These are phyloP conservation scores for Anthostomella pinea DNA, from an alignment of 2,329 filamentous ascomycete genomes.

Conservation along the genomic window DNA sequence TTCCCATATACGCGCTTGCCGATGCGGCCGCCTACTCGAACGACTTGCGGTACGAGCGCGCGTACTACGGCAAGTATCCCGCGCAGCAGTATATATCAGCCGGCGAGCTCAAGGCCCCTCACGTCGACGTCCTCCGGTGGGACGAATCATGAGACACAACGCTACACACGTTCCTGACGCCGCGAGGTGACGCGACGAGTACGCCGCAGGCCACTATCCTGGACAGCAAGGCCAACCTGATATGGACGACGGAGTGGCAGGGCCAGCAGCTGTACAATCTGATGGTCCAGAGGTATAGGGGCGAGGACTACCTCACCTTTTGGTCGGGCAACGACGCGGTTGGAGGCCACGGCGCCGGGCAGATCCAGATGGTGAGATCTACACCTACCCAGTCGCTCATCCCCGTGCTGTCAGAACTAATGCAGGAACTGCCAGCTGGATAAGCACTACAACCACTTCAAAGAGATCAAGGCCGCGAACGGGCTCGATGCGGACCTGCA, in stretches of 20 bases:
- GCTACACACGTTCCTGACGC: conserved; percentile 39
- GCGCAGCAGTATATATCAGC: conserved; percentile 33
- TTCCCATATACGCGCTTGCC: conserved; percentile 7
- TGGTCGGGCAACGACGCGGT: conserved; percentile 46
- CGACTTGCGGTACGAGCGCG: conserved; percentile 32
- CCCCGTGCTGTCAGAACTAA: not conserved
- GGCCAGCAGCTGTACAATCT: conserved; percentile 41
- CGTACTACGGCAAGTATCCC: conserved; percentile 34
- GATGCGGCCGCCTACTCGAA: conserved; percentile 7
- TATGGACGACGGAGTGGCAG: conserved; percentile 40
- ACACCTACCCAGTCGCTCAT: not conserved
- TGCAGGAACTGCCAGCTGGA: conserved; percentile 21
- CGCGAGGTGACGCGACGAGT: conserved; percentile 33
- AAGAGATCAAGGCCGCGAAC: conserved; percentile 36
- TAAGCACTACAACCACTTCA: conserved; percentile 31
- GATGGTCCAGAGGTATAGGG: conserved; percentile 42
- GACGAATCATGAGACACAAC: conserved; percentile 36
- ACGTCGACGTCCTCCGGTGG: conserved; percentile 29
- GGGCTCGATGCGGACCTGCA: conserved; percentile 38
- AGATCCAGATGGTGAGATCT: conserved; percentile 43
- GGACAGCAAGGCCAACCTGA: conserved; percentile 40
- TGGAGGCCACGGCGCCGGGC: conserved; percentile 44
- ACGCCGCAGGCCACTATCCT: conserved; percentile 42
- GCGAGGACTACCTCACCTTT: conserved; percentile 44
- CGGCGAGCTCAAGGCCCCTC: conserved; percentile 31